Percentiles rank a stretch among this genome's conserved stretches.
These are phyloP conservation scores for Trypanosoma scelopori DNA, from an alignment of 208 protist species.

Conservation along the genomic window DNA sequence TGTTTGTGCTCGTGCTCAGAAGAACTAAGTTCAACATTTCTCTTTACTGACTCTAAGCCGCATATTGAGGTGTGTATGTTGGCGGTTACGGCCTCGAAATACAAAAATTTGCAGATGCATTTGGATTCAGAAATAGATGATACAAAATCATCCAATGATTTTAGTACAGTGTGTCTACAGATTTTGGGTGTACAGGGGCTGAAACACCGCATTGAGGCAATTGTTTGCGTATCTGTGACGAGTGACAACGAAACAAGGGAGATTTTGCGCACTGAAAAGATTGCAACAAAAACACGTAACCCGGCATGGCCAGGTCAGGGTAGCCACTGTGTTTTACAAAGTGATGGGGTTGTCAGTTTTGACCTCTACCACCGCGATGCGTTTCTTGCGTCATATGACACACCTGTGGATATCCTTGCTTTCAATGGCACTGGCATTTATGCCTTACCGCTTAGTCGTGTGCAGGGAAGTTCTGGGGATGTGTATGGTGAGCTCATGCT, in stretches of 20 bases:
- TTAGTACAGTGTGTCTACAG: slow-evolving; percentile 57
- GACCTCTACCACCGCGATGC: slow-evolving; percentile 69
- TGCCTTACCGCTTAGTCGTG: slow-evolving; percentile 47
- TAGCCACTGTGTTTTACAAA: slow-evolving; percentile 46
- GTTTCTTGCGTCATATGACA: slow-evolving; percentile 63
- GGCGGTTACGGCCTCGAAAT: slow-evolving; percentile 64
- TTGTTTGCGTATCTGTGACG: slow-evolving; percentile 49
- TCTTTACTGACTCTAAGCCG: slow-evolving; percentile 19
- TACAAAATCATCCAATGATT: slow-evolving; percentile 27
- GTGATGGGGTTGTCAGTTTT: slow-evolving; percentile 63
- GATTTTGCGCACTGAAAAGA: slow-evolving; percentile 58
- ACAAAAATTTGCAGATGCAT: slow-evolving; percentile 55
- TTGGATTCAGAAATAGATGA: slow-evolving; percentile 26
- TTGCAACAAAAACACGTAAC: slow-evolving; percentile 65
- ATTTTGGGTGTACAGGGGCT: slow-evolving; percentile 66
- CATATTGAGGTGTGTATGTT: slow-evolving; percentile 64
- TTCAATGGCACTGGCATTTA: slow-evolving; percentile 74
- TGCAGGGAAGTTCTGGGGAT: slow-evolving; percentile 33
- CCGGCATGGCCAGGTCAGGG: slow-evolving; percentile 67
- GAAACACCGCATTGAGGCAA: slow-evolving; percentile 80
- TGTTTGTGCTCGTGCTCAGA: slow-evolving; percentile 33
- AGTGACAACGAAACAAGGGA: slow-evolving; percentile 36
- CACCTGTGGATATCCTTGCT: slow-evolving; percentile 69
- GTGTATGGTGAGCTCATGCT: slow-evolving; percentile 65
- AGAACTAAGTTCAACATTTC: background rate